Evolutionary conservation across 768 basidiomycete genomes (phyloP), one percentile per base, ranked within the genome.

Genomic region (Tricholoma hemisulphureum): DNA sequence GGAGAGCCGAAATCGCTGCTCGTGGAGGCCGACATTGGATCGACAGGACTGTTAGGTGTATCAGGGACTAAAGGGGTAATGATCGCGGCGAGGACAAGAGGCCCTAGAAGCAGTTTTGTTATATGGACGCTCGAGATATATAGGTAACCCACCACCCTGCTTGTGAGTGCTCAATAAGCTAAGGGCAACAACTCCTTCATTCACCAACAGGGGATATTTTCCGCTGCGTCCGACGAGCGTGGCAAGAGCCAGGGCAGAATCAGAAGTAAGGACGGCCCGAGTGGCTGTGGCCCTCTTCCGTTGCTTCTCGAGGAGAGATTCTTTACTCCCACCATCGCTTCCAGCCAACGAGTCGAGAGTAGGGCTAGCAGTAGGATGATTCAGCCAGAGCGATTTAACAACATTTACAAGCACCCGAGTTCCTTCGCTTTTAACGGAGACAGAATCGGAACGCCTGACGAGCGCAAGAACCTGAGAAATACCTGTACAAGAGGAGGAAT

Each of bases 331-430:
- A 35, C 67, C 34, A 59, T 60, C 8, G 61, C 61, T 16, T 62
- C 63, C 1, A 63, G 61, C 26, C 61, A 52, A 43, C 46, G 57
- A 16, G 59, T 59, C 18, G 50, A 59, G 61, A 14, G 62, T 41
- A 24, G 68, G 49, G 32, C 51, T 61, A 16, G 64, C 61, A 16
- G 72, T 62, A 20, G 74, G 65, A 55, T 84, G 83, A 63, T 67
- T 77, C 24, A 84, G 79, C 84, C 88, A 92, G 18, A 95, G 74
- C 7, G 90, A 85, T 69, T 89, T 89, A 63, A 94, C 80, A 20
- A 88, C 81, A 69, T 96, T 94, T 65, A 94, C 93, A 39, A 97
- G 75, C 2, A 95, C 84, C 18, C 96, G 86, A 16, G 93, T 89
- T 28, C 91, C 91, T 75, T 99, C 96, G 67, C 90, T 94, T 72